Conservation (phyloP, 164 flowering plant species). For the Vitis rupestris region DNA sequence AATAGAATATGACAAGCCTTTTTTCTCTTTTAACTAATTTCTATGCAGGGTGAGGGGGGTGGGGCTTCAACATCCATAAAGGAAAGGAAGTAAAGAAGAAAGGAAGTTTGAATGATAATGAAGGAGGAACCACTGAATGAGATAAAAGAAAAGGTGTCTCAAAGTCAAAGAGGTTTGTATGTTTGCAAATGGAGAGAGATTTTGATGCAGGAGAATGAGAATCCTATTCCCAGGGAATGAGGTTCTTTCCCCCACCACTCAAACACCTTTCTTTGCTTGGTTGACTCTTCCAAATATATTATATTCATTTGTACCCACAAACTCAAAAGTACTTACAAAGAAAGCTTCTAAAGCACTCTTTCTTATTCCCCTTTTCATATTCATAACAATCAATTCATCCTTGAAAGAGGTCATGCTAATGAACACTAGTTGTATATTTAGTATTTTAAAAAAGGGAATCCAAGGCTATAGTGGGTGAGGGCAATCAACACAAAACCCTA, state of each 20-base stretch:
- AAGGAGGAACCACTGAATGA: neutral
- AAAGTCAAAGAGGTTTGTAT: conserved; percentile 8
- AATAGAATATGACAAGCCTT: neutral
- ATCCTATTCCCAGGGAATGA: conserved; percentile 25
- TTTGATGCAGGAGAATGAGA: conserved; percentile 23
- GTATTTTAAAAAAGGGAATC: conserved; percentile 8
- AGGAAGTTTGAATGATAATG: conserved; percentile 3
- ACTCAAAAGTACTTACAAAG: neutral
- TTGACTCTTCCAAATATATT: conserved; percentile 13
- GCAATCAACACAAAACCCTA: conserved; percentile 1
- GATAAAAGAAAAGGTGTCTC: neutral
- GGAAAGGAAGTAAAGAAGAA: neutral
- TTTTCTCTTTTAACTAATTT: neutral
- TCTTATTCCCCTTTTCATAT: conserved; percentile 2
- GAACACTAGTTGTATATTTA: no score
- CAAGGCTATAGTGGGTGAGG: conserved; percentile 10
- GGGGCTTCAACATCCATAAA: neutral
- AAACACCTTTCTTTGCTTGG: conserved; percentile 5
- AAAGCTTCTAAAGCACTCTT: conserved; percentile 11
- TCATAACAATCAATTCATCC: conserved; percentile 1
- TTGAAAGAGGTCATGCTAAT: neutral
- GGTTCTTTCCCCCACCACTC: conserved; percentile 21
- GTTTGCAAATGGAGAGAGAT: conserved; percentile 16
- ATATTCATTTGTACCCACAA: conserved; percentile 10
- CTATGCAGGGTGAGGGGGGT: neutral